Percentiles rank a stretch among this genome's conserved stretches.
These are phyloP conservation scores for Glycyrrhiza uralensis DNA, from an alignment of 306 rosid genomes.

Conservation along the genomic window DNA sequence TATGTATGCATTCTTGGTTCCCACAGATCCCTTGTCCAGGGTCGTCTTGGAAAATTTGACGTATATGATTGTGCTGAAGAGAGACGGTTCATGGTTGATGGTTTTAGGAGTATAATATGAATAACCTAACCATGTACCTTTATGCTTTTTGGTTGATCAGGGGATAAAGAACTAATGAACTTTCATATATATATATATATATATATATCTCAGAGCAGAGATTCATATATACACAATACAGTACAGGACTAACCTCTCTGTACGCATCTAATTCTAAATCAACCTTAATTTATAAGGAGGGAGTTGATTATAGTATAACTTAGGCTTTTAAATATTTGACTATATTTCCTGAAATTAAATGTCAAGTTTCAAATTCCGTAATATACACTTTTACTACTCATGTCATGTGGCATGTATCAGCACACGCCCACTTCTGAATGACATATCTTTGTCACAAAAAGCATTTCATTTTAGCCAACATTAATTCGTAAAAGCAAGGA, in stretches of 20 bases:
- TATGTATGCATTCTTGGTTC: neutral
- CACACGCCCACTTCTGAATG: neutral
- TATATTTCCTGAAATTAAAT: no score
- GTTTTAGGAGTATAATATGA: neutral
- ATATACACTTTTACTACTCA: neutral
- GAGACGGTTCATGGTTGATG: neutral
- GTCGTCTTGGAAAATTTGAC: neutral
- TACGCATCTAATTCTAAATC: no score
- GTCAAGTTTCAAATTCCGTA: neutral
- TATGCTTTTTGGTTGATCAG: neutral
- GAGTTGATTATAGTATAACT: no score
- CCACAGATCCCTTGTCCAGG: neutral
- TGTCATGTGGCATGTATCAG: neutral
- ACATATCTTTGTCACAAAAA: neutral
- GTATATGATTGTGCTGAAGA: neutral
- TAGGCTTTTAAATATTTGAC: no score
- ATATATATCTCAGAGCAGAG: no score
- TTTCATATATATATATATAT: no score
- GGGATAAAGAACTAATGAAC: neutral
- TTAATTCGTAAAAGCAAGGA: conserved; percentile 17
- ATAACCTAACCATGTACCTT: neutral
- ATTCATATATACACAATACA: no score
- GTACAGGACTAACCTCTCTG: no score
- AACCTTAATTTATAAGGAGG: no score
- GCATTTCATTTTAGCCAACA: neutral